Evolutionary conservation across 257 asterid species (phyloP), one percentile per base, ranked within the genome.

Genomic region (Solanum arcanum): DNA sequence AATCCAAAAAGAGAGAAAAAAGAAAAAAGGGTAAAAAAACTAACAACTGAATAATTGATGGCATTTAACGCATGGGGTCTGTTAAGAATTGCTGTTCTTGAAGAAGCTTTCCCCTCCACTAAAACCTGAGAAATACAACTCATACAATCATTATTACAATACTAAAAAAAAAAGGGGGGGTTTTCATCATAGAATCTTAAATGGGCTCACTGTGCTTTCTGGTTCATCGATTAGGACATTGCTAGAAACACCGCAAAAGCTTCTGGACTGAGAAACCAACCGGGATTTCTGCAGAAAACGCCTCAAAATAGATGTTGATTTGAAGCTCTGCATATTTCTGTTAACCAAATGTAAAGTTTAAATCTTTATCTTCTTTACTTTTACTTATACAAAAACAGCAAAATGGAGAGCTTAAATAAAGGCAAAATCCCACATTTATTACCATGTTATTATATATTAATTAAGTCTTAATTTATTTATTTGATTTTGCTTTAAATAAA

Each of bases 81-180:
- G 89, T 97, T 96, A 87, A 97, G 95, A 88, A 96, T 89, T 49
- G 99, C 99, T 83, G 94, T 97, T 93, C 98, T 94, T 42, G 98
- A 95, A 90, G 90, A 85, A 76, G 91, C 93, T 87, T 91, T 93
- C 62, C 94, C 94, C 92, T 97, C 99, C 87, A 93, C 98, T 85
- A 93, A 59, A 20, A 97, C 99, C 99, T 97, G 94, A 86, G 74
- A 88, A 49, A 29, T 47, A 12, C 84, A 80, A 27, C 27, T 16
- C 68, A 80, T 27, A 77, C 15, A 12, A 29, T 73, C 13, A 59
- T 21, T 59, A 20, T 59, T 59, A 59, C 25, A 59, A 59, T 59
- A 18, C 86, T 7, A 37, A 37, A 49, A 84, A 84, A 37, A 77
- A 60, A 87, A 44, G 35, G 83, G 52, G n/a, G 83, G 7, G 4